Evolutionary conservation across 768 basidiomycete genomes (phyloP), one percentile per base, ranked within the genome.

Genomic region (Trametopsis cervina): DNA sequence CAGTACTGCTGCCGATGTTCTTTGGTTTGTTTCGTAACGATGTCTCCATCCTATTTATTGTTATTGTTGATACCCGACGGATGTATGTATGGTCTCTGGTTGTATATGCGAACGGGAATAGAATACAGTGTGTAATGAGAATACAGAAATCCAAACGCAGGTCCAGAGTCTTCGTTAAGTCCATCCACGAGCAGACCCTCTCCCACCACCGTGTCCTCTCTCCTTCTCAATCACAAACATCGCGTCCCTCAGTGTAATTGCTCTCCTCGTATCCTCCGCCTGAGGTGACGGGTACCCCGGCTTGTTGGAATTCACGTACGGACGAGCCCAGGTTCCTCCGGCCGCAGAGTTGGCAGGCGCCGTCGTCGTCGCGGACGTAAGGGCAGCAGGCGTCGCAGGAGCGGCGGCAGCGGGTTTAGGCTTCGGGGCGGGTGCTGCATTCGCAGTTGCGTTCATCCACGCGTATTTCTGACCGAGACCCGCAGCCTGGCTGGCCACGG

Each of bases 221-320:
- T 92, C 89, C 57, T 79, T 83, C 62, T 88, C 85, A 47, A 94
- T 71, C 10, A 89, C 89, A 63, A 92, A 93, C 73, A 93, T 72
- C 2, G 88, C 83, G 66, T 94, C 91, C 29, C 81, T 70, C 67
- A 90, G 69, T 2, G 84, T 89, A 43, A 93, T 69, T 44, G 73
- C 74, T 54, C 80, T 71, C 18, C 68, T 69, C 45, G 85, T 83
- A 38, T 83, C 80, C 56, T 82, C 82, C 26, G 57, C 50, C 53
- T 60, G 46, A 36, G 48, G 24, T 4, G 68, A 61, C 4, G 60
- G 23, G 66, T 62, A 17, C 65, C 58, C n/a, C 70, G 55, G 24
- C 53, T 77, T 83, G 58, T 52, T 56, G 2, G 78, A 67, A 15
- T 7, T 7, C 3, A 84, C 70, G 54, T 87, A 85, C 4, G 83